Conservation (phyloP, 129 eudicot species). For the Dittrichia graveolens region DNA sequence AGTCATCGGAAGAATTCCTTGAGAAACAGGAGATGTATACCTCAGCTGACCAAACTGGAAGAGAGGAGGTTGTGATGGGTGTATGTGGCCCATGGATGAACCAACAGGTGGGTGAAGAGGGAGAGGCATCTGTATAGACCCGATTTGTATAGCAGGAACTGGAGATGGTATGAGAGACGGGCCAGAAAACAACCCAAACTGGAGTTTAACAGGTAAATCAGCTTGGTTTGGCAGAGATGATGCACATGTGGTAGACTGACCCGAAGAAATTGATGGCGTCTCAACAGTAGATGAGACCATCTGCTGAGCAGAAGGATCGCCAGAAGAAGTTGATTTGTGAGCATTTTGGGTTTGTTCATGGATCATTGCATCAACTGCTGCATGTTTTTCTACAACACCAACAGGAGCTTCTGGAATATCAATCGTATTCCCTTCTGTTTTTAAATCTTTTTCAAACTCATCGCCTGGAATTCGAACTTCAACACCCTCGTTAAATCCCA, state of each 20-base stretch:
- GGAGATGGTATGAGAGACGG: constrained; percentile 94
- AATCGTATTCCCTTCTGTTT: constrained; percentile 35
- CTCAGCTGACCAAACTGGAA: constrained; percentile 95
- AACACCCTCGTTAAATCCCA: constrained; percentile 92
- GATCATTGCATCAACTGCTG: constrained; percentile 44
- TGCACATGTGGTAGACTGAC: constrained; percentile 39
- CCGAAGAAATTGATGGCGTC: constrained; percentile 34
- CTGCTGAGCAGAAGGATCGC: constrained; percentile 38
- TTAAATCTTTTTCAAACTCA: constrained; percentile 55
- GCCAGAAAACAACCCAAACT: constrained; percentile 95
- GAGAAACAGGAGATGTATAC: constrained; percentile 72
- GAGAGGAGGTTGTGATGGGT: constrained; percentile 69
- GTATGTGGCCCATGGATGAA: constrained; percentile 68
- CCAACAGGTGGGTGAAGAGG: constrained; percentile 79
- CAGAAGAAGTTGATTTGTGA: constrained; percentile 27
- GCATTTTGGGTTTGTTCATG: constrained; percentile 41
- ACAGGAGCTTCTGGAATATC: constrained; percentile 49
- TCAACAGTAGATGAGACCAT: constrained; percentile 42
- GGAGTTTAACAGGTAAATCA: constrained; percentile 77
- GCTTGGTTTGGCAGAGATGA: constrained; percentile 48
- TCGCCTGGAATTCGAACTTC: constrained; percentile 80
- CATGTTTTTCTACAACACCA: constrained; percentile 38
- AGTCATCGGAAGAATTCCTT: constrained; percentile 71
- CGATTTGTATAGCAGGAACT: constrained; percentile 94
- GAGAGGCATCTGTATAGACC: constrained; percentile 98